phyloP scores from a whole-genome alignment of 768 basidiomycete species.

The Naematelia encephala region DNA sequence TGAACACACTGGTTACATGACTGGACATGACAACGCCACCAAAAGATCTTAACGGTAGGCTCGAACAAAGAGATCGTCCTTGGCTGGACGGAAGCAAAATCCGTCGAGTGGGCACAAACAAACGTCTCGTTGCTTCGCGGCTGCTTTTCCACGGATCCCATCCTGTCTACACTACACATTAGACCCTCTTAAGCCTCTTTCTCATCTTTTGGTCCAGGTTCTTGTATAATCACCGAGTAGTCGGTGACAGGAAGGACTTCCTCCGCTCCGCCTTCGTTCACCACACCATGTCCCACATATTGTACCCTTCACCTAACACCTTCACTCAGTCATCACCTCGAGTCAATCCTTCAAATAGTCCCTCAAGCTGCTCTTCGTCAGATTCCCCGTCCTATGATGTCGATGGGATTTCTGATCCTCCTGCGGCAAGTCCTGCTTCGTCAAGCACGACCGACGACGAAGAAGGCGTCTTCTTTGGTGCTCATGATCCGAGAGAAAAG shows the following conservation, averaged over 20 bases:
- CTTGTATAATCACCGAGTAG: not conserved
- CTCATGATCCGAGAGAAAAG: slow-evolving; percentile 16
- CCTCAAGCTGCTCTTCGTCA: not conserved
- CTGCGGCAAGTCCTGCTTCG: not conserved
- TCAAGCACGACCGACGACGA: slow-evolving; percentile 18
- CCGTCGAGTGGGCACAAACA: not conserved
- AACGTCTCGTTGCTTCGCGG: not conserved
- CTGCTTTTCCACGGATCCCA: not conserved
- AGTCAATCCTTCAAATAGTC: not conserved
- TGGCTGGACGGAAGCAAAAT: no score
- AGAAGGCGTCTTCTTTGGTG: slow-evolving; percentile 34
- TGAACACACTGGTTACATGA: no score
- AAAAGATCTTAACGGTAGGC: not conserved
- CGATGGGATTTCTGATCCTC: not conserved
- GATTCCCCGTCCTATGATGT: not conserved
- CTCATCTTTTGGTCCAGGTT: not conserved
- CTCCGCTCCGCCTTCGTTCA: not conserved
- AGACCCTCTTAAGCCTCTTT: not conserved
- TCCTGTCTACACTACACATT: no score
- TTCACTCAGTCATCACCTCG: not conserved
- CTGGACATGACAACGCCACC: no score
- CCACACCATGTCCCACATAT: not conserved
- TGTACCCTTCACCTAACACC: not conserved
- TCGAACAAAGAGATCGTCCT: no score
- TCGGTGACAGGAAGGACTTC: not conserved